phyloP scores from a whole-genome alignment of 305 asterid species.

The Rubia peregrina region DNA sequence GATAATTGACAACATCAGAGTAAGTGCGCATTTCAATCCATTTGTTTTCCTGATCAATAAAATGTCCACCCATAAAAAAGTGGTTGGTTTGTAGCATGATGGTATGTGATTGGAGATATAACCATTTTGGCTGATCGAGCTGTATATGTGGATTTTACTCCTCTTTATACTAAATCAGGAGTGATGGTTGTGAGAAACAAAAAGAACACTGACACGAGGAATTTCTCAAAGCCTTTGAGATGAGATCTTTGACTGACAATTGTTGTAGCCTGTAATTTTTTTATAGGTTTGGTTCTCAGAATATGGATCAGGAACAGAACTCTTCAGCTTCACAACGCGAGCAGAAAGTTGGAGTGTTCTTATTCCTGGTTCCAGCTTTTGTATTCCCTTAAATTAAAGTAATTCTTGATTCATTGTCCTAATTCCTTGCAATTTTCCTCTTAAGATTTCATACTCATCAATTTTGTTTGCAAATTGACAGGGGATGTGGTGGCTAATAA shows the following conservation, averaged over 20 bases:
- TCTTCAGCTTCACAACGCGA: not conserved
- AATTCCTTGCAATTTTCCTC: not conserved
- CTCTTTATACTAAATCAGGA: not conserved
- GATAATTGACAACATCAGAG: too few species aligned
- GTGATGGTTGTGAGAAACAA: slow-evolving; percentile 29
- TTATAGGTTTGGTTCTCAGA: slow-evolving; percentile 33
- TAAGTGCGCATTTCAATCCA: too few species aligned
- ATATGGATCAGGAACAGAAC: slow-evolving; percentile 5
- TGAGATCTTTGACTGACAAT: slow-evolving; percentile 56
- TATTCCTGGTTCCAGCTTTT: slow-evolving; percentile 45
- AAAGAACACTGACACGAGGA: slow-evolving; percentile 48
- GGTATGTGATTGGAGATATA: not conserved
- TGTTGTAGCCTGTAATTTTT: slow-evolving; percentile 23
- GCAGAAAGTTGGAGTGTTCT: slow-evolving; percentile 9
- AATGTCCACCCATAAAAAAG: too few species aligned
- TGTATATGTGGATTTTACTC: not conserved
- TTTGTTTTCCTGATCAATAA: too few species aligned
- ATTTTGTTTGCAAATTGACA: not conserved
- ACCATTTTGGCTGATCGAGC: not conserved
- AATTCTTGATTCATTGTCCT: not conserved
- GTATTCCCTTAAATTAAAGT: slow-evolving; percentile 58
- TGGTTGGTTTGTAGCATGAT: too few species aligned
- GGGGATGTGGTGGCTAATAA: slow-evolving; percentile 18
- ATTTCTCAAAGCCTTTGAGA: slow-evolving; percentile 33
- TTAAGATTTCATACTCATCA: not conserved